phyloP scores from a whole-genome alignment of 169 alveolate species.

The Miamiensis avidus region DNA sequence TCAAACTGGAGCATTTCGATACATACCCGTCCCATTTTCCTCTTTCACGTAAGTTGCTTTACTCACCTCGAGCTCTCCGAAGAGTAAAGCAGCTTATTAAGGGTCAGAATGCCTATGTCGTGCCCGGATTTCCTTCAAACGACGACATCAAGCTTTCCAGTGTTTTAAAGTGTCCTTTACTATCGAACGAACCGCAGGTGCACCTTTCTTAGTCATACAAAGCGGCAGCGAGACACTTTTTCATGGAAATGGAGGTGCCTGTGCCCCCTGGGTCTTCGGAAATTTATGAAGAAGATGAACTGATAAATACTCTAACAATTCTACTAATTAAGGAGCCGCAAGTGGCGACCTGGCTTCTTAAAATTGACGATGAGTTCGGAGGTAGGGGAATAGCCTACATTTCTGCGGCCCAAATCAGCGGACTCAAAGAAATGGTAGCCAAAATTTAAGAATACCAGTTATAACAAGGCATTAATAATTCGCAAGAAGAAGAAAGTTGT shows the following conservation, averaged over 20 bases:
- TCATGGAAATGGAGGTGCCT: constrained; percentile 77
- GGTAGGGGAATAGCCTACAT: constrained; percentile 89
- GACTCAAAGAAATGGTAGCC: constrained; percentile 66
- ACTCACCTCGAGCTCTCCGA: constrained; percentile 69
- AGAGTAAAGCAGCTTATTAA: constrained; percentile 56
- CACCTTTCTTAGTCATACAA: constrained; percentile 73
- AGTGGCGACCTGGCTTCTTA: constrained; percentile 76
- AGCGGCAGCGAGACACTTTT: constrained; percentile 79
- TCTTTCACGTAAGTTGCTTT: constrained; percentile 50
- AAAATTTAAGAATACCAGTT: constrained; percentile 38
- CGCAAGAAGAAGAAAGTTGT: too few relatives aligned
- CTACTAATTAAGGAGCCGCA: constrained; percentile 63
- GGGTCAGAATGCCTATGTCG: constrained; percentile 60
- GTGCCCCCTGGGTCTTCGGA: constrained; percentile 81
- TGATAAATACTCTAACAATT: constrained; percentile 62
- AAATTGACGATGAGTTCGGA: constrained; percentile 77
- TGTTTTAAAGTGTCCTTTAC: constrained; percentile 69
- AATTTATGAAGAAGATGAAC: constrained; percentile 80
- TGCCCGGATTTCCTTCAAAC: constrained; percentile 77
- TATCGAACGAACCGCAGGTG: constrained; percentile 78
- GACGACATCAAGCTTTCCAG: constrained; percentile 82
- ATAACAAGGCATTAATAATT: too few relatives aligned
- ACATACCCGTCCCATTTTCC: constrained; percentile 64
- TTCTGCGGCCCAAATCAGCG: constrained; percentile 64
- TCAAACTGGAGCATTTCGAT: constrained; percentile 61